Evolutionary conservation across 352 stramenopile genomes (phyloP).

Genomic region (Pythium chondricola): DNA sequence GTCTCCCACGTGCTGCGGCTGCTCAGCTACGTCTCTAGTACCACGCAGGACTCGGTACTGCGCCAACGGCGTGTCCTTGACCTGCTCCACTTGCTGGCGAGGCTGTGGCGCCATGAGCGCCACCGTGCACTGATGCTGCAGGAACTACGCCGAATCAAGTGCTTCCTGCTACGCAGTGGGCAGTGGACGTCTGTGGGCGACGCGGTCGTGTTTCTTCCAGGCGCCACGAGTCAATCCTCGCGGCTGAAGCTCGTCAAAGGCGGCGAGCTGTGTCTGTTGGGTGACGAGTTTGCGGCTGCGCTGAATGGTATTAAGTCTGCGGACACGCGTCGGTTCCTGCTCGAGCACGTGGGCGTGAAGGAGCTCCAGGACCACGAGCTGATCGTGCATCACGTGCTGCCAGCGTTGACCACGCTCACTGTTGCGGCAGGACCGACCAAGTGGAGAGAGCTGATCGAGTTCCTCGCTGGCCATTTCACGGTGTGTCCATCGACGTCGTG

Average conservation of each 20-base stretch:
- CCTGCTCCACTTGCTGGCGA: slow-evolving; percentile 44
- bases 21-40: slow-evolving; percentile 28
- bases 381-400: slow-evolving; percentile 54
- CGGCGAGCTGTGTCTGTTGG: slow-evolving; percentile 35
- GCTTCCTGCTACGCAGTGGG: slow-evolving; percentile 46
- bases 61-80: no score
- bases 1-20: slow-evolving; percentile 57
- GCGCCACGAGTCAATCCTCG: no score
- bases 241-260: background rate
- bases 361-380: slow-evolving; percentile 68
- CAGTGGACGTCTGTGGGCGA: slow-evolving; percentile 3
- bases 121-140: slow-evolving; percentile 39
- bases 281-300: slow-evolving; percentile 29
- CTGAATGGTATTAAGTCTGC: slow-evolving; percentile 17
- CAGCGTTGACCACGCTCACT: slow-evolving; percentile 22
- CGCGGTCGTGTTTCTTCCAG: slow-evolving; percentile 12
- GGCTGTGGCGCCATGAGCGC: slow-evolving; percentile 49
- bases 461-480: slow-evolving; percentile 13
- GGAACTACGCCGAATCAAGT: slow-evolving; percentile 68
- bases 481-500: slow-evolving; percentile 4
- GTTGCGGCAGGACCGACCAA: background rate
- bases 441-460: slow-evolving; percentile 11
- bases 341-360: slow-evolving; percentile 48
- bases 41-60: slow-evolving; percentile 27
- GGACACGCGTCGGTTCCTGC: slow-evolving; percentile 40